Evolutionary conservation across 73 alveolate species (phyloP).

Genomic region (Stentor coeruleus): DNA sequence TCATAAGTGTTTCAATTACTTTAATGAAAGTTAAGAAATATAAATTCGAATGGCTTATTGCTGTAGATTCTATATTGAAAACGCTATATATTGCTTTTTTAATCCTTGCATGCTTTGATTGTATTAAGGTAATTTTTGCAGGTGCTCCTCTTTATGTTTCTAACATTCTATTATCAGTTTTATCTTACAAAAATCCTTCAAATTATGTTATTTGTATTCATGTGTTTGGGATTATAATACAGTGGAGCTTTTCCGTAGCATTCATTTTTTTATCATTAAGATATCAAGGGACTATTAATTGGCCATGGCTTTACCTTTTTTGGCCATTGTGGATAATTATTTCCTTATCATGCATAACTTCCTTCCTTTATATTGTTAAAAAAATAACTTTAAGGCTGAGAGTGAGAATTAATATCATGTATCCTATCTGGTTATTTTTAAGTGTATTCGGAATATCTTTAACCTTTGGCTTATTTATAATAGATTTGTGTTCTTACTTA

Average conservation of each 20-base stretch:
- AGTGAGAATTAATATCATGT: too few species aligned
- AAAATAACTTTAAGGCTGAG: too few species aligned
- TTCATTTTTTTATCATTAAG: neutral
- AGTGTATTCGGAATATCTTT: too few species aligned
- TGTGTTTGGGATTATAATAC: too few species aligned
- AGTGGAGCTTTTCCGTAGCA: neutral
- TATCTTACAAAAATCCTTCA: neutral
- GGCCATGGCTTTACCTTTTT: neutral
- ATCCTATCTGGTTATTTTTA: too few species aligned
- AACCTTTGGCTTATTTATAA: too few species aligned
- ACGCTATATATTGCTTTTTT: neutral
- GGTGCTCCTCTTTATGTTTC: neutral
- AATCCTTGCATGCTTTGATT: neutral
- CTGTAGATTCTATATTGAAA: neutral
- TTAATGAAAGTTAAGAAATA: neutral
- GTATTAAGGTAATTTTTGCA: neutral
- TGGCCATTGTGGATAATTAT: conserved; percentile 4
- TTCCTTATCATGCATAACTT: too few species aligned
- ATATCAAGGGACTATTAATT: neutral
- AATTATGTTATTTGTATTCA: too few species aligned
- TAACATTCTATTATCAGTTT: neutral
- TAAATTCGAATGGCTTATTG: neutral
- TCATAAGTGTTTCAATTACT: neutral
- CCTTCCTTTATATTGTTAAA: too few species aligned
- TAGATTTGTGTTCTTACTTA: too few species aligned